Evolutionary conservation across 2,329 filamentous ascomycete species (phyloP).

Genomic region (Microdochium nivale): DNA sequence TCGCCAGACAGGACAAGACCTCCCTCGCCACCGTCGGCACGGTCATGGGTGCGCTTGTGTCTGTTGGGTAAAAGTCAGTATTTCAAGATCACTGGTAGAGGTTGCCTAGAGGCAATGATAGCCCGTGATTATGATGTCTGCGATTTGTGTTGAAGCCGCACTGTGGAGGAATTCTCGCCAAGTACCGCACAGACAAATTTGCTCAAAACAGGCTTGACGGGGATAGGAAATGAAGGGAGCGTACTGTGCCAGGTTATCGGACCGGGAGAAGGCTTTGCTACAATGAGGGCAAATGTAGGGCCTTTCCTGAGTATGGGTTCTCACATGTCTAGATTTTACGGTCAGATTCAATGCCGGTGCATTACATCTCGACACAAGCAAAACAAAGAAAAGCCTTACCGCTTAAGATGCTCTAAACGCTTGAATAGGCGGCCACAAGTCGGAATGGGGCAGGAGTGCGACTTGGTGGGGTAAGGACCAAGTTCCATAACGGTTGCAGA

Average conservation of each 20-base stretch:
- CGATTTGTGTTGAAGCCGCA: constrained; percentile 4
- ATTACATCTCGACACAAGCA: constrained; percentile 23
- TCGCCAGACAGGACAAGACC: constrained; percentile 64
- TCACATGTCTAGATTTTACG: constrained; percentile 72
- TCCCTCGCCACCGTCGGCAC: constrained; percentile 50
- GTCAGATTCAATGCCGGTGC: constrained; percentile 36
- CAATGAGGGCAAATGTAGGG: constrained; percentile 96
- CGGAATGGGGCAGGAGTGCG: constrained; percentile 97
- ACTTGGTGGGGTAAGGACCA: constrained; percentile 93
- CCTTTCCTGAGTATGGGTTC: constrained; percentile 98
- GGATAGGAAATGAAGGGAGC: constrained; percentile 31
- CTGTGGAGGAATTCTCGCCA: background rate
- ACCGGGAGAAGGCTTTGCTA: constrained; percentile 97
- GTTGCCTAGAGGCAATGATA: background rate
- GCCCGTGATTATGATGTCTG: constrained; percentile 7
- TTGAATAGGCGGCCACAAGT: constrained; percentile 97
- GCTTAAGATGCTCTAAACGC: constrained; percentile 96
- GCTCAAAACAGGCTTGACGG: constrained; percentile 19
- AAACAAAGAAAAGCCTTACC: constrained; percentile 57
- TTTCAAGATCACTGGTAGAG: background rate
- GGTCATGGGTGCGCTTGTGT: constrained; percentile 72
- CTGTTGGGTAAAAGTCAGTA: constrained; percentile 31
- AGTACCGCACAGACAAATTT: constrained; percentile 1
- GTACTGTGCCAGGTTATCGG: constrained; percentile 98
- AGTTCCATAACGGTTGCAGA: constrained; percentile 96